Base-by-base conservation (phyloP, 164 flowering plant species). In the Tetrastigma voinierianum region DNA sequence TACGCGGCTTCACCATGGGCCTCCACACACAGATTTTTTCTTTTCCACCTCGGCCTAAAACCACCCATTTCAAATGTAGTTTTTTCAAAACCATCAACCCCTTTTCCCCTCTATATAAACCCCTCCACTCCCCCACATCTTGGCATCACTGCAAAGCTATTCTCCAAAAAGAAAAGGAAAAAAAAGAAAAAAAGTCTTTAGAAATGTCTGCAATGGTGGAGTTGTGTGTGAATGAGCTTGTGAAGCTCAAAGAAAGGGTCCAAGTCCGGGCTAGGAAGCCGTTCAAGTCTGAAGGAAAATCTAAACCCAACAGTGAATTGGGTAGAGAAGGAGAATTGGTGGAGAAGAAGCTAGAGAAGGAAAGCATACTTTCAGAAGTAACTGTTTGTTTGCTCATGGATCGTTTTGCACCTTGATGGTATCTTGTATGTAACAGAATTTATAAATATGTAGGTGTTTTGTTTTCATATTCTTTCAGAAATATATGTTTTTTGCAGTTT, bases 311-410 rank as follows among this genome's bases (percentile, higher is more conserved):
- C 6, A 32, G 17, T 16, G 66, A 51, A 15, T 46, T 25, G 13
- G 17, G 16, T n/a, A n/a, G 59, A 49, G 68, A 32, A n/a, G n/a
- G 21, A 15, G 71, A 54, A 25, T 4, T 46, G 47, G n/a, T n/a
- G n/a, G 65, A 71, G 66, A 67, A 17, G 13, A 70, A 68, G 54
- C 66, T 71, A 43, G 47, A 46, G 10, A 40, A 21, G 49, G 75
- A 76, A 4, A 46, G 62, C 1, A 63, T 70, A 9, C 69, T 82
- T 61, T 83, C 87, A 0, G 91, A 87, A 55, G 65, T 67, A 21
- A 83, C 84, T 0, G 71, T 87, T 7, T 83, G 71, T 67, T 25
- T 87, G 81, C 81, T 87, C 55, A 82, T 87, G 81, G 91, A 87
- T 62, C 83, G 91, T 0, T 87, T 87, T 67, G 79, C 76, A 2